Evolutionary conservation across 345 rosid genomes (phyloP), one percentile per base, ranked within the genome.

Genomic region (Eucalyptus regnans): DNA sequence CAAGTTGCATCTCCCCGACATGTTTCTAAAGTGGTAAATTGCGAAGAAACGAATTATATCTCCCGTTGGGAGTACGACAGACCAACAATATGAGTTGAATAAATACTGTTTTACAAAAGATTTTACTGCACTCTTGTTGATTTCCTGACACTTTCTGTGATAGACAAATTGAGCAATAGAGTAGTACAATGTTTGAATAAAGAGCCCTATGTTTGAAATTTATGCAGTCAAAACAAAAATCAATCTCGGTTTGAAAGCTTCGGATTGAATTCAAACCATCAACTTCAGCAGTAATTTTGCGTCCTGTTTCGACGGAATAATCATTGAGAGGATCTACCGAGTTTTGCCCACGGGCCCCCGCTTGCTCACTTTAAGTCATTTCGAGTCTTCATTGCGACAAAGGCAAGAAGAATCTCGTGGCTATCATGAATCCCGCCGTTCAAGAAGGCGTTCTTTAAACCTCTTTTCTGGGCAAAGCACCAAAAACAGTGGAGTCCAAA

Each of bases 381-480:
- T 23, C 51, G 29, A 83, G 81, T 62, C 90, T 51, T 88, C 89
- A 86, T 89, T 91, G 92, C 79, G 93, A 89, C 90, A 91, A 89
- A 87, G 50, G 89, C 27, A 15, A 80, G 90, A 86, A 89, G 88
- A 86, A 52, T 18, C 68, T 52, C 87, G 46, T 25, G 60, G 89
- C 66, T 89, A 95, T 93, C 13, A 93, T 95, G 91, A 88, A 51
- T 86, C 90, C 87, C 90, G 95, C 95, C 92, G 91, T 90, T 87
- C 91, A 89, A 86, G 86, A 88, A 91, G 88, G 87, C 23, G 15
- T 48, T 58, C 86, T 68, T 81, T 46, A 29, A 60, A 43, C 56
- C 22, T 86, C 86, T 90, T 87, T 87, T 80, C 29, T 62, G 56
- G 56, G 58, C 54, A 88, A 88, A 88, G 91, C 88, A 86, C 89